phyloP scores from a whole-genome alignment of 2,329 filamentous ascomycete species.

The Cadophora sp. region DNA sequence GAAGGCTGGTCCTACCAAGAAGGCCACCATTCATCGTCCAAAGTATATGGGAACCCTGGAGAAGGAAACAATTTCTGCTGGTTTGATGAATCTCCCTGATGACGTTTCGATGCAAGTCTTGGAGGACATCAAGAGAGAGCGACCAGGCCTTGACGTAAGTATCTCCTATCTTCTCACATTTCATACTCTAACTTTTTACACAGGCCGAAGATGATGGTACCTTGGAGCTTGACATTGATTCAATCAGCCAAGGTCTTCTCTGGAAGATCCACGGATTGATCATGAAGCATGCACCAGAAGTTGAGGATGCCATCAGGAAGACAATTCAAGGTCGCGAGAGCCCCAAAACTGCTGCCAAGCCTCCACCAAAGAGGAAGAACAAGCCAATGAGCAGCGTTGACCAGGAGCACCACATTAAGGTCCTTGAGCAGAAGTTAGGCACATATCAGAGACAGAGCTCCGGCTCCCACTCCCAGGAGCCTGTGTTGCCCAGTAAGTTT shows the following conservation, averaged over 20 bases:
- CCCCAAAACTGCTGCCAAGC: slow-evolving; percentile 43
- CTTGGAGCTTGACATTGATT: slow-evolving; percentile 65
- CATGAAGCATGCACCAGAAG: slow-evolving; percentile 56
- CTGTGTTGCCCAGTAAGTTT: slow-evolving; percentile 44
- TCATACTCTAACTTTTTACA: slow-evolving; percentile 35
- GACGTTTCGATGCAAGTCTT: slow-evolving; percentile 82
- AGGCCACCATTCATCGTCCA: slow-evolving; percentile 30
- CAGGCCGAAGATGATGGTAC: slow-evolving; percentile 58
- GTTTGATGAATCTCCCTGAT: slow-evolving; percentile 81
- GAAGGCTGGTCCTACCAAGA: slow-evolving; percentile 50
- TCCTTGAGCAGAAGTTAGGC: slow-evolving; percentile 66
- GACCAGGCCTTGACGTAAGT: slow-evolving; percentile 71
- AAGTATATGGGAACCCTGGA: slow-evolving; percentile 76
- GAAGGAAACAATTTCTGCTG: slow-evolving; percentile 89
- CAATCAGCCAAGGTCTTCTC: slow-evolving; percentile 59
- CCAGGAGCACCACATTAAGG: slow-evolving; percentile 71
- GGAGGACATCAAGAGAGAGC: slow-evolving; percentile 86
- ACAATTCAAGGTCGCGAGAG: slow-evolving; percentile 39
- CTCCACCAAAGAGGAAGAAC: slow-evolving; percentile 61
- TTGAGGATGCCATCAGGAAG: slow-evolving; percentile 42
- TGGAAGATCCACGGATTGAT: slow-evolving; percentile 61
- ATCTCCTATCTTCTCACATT: slow-evolving; percentile 24
- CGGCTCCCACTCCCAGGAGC: slow-evolving; percentile 48
- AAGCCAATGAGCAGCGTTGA: slow-evolving; percentile 79
- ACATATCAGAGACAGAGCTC: slow-evolving; percentile 45